Evolutionary conservation across 2,329 filamentous ascomycete genomes (phyloP).

Genomic region (Podosphaera leucotricha): DNA sequence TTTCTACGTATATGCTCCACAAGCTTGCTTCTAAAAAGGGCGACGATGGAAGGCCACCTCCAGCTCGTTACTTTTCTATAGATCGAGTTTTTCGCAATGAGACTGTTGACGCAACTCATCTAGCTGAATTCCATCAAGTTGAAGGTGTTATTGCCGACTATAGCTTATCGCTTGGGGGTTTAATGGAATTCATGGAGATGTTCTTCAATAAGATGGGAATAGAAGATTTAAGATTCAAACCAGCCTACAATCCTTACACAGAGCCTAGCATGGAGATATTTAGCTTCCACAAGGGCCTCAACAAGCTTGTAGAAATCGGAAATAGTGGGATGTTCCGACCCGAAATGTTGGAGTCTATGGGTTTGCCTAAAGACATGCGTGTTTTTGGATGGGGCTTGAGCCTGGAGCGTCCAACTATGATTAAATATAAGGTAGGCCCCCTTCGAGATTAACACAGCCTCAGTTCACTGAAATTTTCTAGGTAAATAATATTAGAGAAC

Average conservation of each 20-base stretch:
- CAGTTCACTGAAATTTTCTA: constrained; percentile 8
- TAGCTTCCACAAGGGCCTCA: constrained; percentile 70
- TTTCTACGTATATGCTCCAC: constrained; percentile 76
- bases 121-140: constrained; percentile 96
- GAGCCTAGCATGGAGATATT: constrained; percentile 98
- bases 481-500: constrained; percentile 29
- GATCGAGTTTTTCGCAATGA: constrained; percentile 97
- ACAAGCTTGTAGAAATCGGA: constrained; percentile 88
- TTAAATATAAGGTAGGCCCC: constrained; percentile 15
- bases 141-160: constrained; percentile 98
- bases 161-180: constrained; percentile 67
- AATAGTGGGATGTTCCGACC: constrained; percentile 98
- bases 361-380: constrained; percentile 68
- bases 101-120: constrained; percentile 84
- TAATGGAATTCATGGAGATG: constrained; percentile 84
- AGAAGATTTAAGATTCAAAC: constrained; percentile 72
- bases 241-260: constrained; percentile 86
- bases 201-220: constrained; percentile 98
- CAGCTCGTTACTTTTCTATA: constrained; percentile 92
- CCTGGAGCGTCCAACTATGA: constrained; percentile 85
- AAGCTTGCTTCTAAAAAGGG: constrained; percentile 66
- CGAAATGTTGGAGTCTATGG: constrained; percentile 92
- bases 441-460: background rate
- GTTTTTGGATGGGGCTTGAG: constrained; percentile 88
- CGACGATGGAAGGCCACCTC: constrained; percentile 37